Evolutionary conservation across 192 early-diverging fungal genomes (phyloP).

Genomic region (Dimargaris cristalligena): DNA sequence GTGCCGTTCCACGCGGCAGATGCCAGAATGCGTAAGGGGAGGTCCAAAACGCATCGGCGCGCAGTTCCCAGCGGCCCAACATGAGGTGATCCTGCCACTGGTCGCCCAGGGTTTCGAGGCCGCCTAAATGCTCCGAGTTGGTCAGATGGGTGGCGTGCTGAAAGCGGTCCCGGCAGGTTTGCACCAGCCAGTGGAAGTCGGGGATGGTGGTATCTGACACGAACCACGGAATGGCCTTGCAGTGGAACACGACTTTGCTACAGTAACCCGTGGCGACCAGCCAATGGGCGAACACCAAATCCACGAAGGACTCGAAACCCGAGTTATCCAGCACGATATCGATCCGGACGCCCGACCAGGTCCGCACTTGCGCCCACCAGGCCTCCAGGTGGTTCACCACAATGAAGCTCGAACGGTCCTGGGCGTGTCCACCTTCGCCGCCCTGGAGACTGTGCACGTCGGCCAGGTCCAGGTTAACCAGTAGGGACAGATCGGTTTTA

Average conservation of each 20-base stretch:
- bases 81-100: constrained; percentile 52
- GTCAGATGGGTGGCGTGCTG: constrained; percentile 18
- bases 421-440: too few relatives aligned
- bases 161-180: constrained; percentile 19
- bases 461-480: constrained; percentile 45
- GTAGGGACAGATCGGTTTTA: constrained; percentile 65
- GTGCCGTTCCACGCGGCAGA: too few relatives aligned
- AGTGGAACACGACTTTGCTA: constrained; percentile 54
- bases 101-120: constrained; percentile 31
- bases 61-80: constrained; percentile 43
- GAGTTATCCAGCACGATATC: constrained; percentile 85
- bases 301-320: constrained; percentile 82
- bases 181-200: constrained; percentile 64
- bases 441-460: constrained; percentile 55
- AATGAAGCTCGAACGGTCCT: constrained; percentile 32
- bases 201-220: constrained; percentile 77
- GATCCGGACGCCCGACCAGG: constrained; percentile 35
- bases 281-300: constrained; percentile 75
- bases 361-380: constrained; percentile 37
- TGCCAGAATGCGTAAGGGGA: constrained; percentile 66
- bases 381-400: constrained; percentile 52
- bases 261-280: constrained; percentile 52
- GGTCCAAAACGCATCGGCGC: constrained; percentile 72
- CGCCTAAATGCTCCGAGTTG: constrained; percentile 13
- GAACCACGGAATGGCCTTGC: constrained; percentile 88